These are phyloP conservation scores for Tylopilus vinaceipallidus DNA, from an alignment of 768 basidiomycete species.

Conservation along the genomic window DNA sequence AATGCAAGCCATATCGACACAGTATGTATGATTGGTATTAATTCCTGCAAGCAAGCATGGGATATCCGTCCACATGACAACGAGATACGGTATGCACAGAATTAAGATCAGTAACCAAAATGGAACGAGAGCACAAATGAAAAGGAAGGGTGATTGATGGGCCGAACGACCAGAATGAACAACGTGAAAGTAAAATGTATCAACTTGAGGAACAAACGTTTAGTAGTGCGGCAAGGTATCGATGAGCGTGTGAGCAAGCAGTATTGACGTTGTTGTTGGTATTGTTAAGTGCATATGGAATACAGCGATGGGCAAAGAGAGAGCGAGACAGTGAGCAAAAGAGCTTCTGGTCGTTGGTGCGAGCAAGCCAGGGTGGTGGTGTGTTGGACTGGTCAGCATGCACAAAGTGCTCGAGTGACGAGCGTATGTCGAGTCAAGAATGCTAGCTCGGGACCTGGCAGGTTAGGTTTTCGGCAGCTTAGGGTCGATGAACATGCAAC, in stretches of 20 bases:
- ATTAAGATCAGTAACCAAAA: conserved; percentile 3
- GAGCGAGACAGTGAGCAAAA: background rate
- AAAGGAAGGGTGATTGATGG: conserved; percentile 1
- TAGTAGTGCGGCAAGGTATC: conserved; percentile 15
- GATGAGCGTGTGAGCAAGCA: background rate
- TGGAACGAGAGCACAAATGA: background rate
- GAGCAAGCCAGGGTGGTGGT: background rate
- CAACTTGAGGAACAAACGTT: conserved; percentile 4
- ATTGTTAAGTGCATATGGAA: conserved; percentile 11
- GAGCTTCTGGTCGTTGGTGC: background rate
- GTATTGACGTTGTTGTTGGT: conserved; percentile 1
- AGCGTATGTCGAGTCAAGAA: background rate
- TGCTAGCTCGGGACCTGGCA: background rate
- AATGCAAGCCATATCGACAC: conserved; percentile 3
- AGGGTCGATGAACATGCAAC: background rate
- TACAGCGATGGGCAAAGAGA: conserved; percentile 15
- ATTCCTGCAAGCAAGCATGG: conserved; percentile 14
- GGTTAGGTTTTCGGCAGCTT: background rate
- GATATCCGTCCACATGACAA: conserved; percentile 7
- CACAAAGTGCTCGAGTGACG: background rate
- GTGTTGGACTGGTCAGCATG: background rate
- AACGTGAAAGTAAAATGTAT: conserved; percentile 5
- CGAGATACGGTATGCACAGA: background rate
- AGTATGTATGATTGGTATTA: conserved; percentile 13
- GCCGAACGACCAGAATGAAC: background rate